phyloP scores from a whole-genome alignment of 176 grass and related monocot genomes.

The Luzula sylvatica region DNA sequence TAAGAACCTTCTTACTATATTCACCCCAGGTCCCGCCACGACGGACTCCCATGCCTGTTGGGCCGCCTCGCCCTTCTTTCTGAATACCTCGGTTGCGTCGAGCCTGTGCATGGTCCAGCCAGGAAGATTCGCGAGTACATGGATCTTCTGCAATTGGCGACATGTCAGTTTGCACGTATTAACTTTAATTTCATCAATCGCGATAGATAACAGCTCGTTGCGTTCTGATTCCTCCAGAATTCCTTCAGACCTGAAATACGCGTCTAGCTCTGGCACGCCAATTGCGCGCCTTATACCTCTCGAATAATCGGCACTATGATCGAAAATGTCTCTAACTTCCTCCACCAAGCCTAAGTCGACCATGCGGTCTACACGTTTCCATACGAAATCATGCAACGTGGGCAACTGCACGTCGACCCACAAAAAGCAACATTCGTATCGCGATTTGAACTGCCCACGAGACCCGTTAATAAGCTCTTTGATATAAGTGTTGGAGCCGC shows the following conservation, averaged over 20 bases:
- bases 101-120: conserved; percentile 56
- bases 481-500: conserved; percentile 82
- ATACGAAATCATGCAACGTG: conserved; percentile 51
- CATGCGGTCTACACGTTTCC: conserved; percentile 69
- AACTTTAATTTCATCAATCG: conserved; percentile 63
- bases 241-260: conserved; percentile 40
- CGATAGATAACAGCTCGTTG: conserved; percentile 28
- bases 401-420: conserved; percentile 73
- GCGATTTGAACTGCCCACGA: conserved; percentile 39
- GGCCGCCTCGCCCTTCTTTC: conserved; percentile 19
- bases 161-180: conserved; percentile 61
- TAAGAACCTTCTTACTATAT: conserved; percentile 36
- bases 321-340: conserved; percentile 53
- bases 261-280: conserved; percentile 77
- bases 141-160: conserved; percentile 69
- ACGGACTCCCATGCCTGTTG: conserved; percentile 50
- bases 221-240: conserved; percentile 19
- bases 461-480: conserved; percentile 69
- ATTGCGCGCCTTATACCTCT: conserved; percentile 65
- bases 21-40: conserved; percentile 39
- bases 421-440: conserved; percentile 65
- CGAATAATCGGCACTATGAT: conserved; percentile 54
- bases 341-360: conserved; percentile 44
- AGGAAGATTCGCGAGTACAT: conserved; percentile 28
- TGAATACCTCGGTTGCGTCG: conserved; percentile 72